phyloP scores from a whole-genome alignment of 495 filamentous ascomycete species.

The Penicillium flavigenum region DNA sequence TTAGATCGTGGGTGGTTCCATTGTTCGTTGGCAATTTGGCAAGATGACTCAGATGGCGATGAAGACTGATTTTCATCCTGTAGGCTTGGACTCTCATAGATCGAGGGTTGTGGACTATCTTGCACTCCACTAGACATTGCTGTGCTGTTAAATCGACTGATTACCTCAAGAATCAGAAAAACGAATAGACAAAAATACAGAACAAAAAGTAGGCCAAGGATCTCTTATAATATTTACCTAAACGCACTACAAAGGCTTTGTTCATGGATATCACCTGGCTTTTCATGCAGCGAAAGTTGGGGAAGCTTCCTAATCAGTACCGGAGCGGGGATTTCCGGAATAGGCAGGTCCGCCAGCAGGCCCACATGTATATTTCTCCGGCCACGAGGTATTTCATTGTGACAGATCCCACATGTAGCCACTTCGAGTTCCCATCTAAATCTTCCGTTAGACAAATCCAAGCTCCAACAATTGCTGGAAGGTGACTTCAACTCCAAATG shows the following conservation, averaged over 20 bases:
- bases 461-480: no score
- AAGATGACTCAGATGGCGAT: not conserved
- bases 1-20: constrained; percentile 72
- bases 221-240: not conserved
- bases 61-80: not conserved
- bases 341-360: constrained; percentile 7
- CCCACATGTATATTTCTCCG: not conserved
- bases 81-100: not conserved
- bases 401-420: no score
- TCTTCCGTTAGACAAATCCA: no score
- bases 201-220: not conserved
- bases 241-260: not conserved
- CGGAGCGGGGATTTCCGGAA: constrained; percentile 1
- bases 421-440: no score
- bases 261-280: not conserved
- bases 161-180: not conserved
- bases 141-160: not conserved
- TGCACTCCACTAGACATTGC: constrained; percentile 3
- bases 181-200: not conserved
- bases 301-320: not conserved
- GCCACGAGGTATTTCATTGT: not conserved
- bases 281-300: not conserved
- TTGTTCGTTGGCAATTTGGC: not conserved
- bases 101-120: not conserved
- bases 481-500: no score